These are phyloP conservation scores for Neofusicoccum parvum DNA, from an alignment of 2,329 filamentous ascomycete species.

Conservation along the genomic window DNA sequence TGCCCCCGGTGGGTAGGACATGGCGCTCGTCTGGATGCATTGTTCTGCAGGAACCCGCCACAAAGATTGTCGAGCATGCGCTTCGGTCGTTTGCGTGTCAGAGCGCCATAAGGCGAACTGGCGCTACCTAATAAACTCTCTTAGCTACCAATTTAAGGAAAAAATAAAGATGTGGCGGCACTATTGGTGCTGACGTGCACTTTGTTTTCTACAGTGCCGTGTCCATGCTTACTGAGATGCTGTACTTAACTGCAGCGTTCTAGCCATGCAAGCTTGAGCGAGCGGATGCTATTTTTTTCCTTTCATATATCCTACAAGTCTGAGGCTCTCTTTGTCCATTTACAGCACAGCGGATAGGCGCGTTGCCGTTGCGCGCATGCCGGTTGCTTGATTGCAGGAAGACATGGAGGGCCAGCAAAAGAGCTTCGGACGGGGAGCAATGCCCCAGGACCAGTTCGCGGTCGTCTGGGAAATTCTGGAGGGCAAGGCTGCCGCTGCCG, in stretches of 20 bases:
- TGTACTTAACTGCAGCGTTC: background rate
- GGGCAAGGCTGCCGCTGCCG: conserved; percentile 2
- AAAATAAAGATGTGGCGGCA: conserved; percentile 1
- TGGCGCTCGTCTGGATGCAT: conserved; percentile 3
- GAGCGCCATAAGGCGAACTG: conserved; percentile 1
- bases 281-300: background rate
- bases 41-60: conserved; percentile 10
- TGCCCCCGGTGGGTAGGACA: background rate
- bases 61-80: conserved; percentile 13
- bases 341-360: background rate
- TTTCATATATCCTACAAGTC: background rate
- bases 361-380: background rate
- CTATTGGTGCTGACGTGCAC: background rate
- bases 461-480: background rate
- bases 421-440: background rate
- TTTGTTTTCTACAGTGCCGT: background rate
- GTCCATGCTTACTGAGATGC: background rate
- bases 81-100: conserved; percentile 10
- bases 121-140: background rate
- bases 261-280: background rate
- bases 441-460: background rate
- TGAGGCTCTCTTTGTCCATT: background rate
- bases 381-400: background rate
- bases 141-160: conserved; percentile 7
- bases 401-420: background rate